Conservation (phyloP, 106 monocot species). For the Allium sativum region DNA sequence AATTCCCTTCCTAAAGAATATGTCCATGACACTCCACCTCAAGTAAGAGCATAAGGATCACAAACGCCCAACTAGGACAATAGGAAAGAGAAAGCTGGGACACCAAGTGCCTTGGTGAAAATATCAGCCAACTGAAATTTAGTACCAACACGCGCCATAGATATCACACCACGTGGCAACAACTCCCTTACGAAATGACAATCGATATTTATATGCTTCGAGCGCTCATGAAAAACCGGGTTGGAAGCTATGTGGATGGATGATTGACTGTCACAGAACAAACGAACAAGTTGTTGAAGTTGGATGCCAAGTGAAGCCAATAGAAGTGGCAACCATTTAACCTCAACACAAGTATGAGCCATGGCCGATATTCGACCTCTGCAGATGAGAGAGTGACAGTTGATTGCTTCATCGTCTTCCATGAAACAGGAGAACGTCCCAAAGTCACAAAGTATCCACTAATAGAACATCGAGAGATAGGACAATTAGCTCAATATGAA, state of each 20-base stretch:
- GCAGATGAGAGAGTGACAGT: conserved; percentile 6
- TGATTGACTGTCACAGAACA: conserved; percentile 5
- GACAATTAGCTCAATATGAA: conserved; percentile 1
- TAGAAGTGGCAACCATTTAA: neutral
- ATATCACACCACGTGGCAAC: neutral
- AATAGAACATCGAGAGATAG: conserved; percentile 2
- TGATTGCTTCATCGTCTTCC: conserved; percentile 5
- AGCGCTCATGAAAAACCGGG: conserved; percentile 6
- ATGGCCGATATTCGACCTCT: conserved; percentile 9
- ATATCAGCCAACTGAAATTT: neutral
- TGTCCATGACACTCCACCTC: neutral
- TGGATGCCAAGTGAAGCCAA: neutral
- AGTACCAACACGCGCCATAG: neutral
- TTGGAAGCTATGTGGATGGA: conserved; percentile 1
- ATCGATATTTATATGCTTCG: conserved; percentile 13
- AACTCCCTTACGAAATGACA: conserved; percentile 1
- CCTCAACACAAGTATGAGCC: neutral
- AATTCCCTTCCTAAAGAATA: too few relatives aligned
- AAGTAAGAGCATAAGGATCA: neutral
- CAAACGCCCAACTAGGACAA: conserved; percentile 2
- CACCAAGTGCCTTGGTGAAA: conserved; percentile 3
- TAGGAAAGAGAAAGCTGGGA: neutral
- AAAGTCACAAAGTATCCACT: conserved; percentile 1
- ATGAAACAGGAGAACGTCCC: conserved; percentile 4
- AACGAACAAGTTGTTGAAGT: neutral